phyloP scores from a whole-genome alignment of 1,139 yeast genomes.

The Zygosaccharomyces pseudobailii region DNA sequence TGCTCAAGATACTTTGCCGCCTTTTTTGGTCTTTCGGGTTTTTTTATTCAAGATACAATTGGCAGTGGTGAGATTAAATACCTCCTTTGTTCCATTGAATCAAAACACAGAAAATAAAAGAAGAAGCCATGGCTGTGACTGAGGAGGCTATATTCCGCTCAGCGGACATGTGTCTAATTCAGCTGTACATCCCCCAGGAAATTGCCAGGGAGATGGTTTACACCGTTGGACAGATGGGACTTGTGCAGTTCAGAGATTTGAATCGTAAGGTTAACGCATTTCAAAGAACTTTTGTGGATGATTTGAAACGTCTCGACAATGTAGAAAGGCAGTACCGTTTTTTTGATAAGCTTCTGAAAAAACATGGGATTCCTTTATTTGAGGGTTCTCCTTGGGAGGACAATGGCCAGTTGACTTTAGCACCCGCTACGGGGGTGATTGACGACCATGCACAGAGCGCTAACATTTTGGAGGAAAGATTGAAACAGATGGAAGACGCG shows the following conservation, averaged over 20 bases:
- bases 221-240: constrained; percentile 73
- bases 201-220: constrained; percentile 83
- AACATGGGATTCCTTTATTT: constrained; percentile 44
- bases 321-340: constrained; percentile 53
- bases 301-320: constrained; percentile 64
- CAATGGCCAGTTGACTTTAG: constrained; percentile 12
- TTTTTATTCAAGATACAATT: not conserved
- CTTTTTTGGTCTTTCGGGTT: not conserved
- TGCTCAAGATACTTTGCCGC: not conserved
- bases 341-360: constrained; percentile 43
- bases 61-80: not conserved
- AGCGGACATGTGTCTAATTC: constrained; percentile 92
- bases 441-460: constrained; percentile 72
- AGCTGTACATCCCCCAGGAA: constrained; percentile 87
- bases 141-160: constrained; percentile 80
- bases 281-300: constrained; percentile 82
- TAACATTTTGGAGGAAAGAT: constrained; percentile 53
- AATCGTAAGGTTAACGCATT: constrained; percentile 74
- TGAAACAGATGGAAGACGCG: constrained; percentile 52
- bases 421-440: constrained; percentile 58
- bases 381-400: constrained; percentile 36
- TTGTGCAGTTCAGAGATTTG: constrained; percentile 85
- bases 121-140: constrained; percentile 19
- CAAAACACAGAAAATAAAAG: not conserved
- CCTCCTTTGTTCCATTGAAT: not conserved